These are phyloP conservation scores for Podospora didyma DNA, from an alignment of 495 filamentous ascomycete genomes.

Conservation along the genomic window DNA sequence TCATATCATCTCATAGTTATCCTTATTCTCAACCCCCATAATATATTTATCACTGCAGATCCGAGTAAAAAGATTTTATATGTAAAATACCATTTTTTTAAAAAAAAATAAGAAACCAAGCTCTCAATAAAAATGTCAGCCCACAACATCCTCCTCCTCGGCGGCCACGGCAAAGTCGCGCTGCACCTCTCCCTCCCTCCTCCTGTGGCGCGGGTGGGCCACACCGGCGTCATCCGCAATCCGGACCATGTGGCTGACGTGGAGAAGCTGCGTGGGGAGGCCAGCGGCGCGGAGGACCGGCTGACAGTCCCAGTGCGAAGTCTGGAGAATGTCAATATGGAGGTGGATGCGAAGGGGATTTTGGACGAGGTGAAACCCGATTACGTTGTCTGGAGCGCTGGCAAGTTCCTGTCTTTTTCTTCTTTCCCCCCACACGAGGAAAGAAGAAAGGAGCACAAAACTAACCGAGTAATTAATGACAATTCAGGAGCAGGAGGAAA, in stretches of 20 bases:
- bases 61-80: too few relatives aligned
- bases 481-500: slow-evolving; percentile 64
- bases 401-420: too few relatives aligned
- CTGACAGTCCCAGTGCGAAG: slow-evolving; percentile 60
- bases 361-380: slow-evolving; percentile 59
- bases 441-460: too few relatives aligned
- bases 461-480: too few relatives aligned
- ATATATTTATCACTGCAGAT: too few relatives aligned
- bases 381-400: slow-evolving; percentile 78
- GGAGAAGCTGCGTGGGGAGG: slow-evolving; percentile 49
- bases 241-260: slow-evolving; percentile 62
- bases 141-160: slow-evolving; percentile 65
- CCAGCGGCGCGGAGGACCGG: slow-evolving; percentile 29
- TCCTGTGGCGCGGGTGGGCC: slow-evolving; percentile 66
- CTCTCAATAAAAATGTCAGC: slow-evolving; percentile 20
- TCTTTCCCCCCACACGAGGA: too few relatives aligned
- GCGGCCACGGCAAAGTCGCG: slow-evolving; percentile 77
- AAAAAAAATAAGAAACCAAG: slow-evolving; percentile 44
- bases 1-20: too few relatives aligned
- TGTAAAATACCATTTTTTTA: too few relatives aligned
- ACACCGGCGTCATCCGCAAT: slow-evolving; percentile 72
- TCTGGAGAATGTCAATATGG: slow-evolving; percentile 63
- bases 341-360: slow-evolving; percentile 57
- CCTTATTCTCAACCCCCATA: too few relatives aligned
- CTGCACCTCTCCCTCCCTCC: slow-evolving; percentile 69